These are phyloP conservation scores for Stephania cephalantha DNA, from an alignment of 164 flowering plant species.

Conservation along the genomic window DNA sequence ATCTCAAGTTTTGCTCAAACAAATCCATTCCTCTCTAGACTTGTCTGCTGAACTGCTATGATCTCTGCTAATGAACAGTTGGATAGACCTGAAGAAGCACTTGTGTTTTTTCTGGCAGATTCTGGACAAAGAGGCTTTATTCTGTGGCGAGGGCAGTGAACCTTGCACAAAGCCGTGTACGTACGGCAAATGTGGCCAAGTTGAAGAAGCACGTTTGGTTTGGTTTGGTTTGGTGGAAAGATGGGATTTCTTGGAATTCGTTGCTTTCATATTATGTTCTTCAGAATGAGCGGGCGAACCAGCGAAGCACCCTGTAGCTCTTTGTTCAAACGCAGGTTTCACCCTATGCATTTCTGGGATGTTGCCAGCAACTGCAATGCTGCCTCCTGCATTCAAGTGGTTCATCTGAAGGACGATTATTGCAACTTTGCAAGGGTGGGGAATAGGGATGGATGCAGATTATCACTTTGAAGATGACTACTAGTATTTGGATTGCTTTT, in stretches of 20 bases:
- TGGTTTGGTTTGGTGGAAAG: conserved; percentile 23
- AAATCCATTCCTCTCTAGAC: conserved; percentile 13
- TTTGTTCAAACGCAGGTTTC: conserved; percentile 34
- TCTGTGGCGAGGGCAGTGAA: conserved; percentile 35
- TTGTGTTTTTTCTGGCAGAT: conserved; percentile 25
- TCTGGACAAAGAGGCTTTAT: conserved; percentile 29
- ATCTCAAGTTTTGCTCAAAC: too few species aligned
- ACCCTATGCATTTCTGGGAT: conserved; percentile 39
- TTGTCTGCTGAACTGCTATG: conserved; percentile 44
- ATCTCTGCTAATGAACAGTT: conserved; percentile 41
- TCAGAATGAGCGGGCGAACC: conserved; percentile 34
- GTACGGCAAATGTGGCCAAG: conserved; percentile 33
- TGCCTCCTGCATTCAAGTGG: too few species aligned
- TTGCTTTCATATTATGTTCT: conserved; percentile 33
- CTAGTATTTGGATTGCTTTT: background rate
- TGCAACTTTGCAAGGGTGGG: too few species aligned
- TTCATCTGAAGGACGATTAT: too few species aligned
- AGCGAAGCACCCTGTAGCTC: conserved; percentile 29
- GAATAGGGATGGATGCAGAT: too few species aligned
- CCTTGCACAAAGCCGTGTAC: background rate
- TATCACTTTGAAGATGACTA: too few species aligned
- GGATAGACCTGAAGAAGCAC: conserved; percentile 21
- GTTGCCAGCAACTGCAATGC: background rate
- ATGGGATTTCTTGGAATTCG: conserved; percentile 44
- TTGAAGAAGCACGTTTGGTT: conserved; percentile 24